Evolutionary conservation across 2,329 filamentous ascomycete species (phyloP).

Genomic region (Ophiostoma pallidulum): DNA sequence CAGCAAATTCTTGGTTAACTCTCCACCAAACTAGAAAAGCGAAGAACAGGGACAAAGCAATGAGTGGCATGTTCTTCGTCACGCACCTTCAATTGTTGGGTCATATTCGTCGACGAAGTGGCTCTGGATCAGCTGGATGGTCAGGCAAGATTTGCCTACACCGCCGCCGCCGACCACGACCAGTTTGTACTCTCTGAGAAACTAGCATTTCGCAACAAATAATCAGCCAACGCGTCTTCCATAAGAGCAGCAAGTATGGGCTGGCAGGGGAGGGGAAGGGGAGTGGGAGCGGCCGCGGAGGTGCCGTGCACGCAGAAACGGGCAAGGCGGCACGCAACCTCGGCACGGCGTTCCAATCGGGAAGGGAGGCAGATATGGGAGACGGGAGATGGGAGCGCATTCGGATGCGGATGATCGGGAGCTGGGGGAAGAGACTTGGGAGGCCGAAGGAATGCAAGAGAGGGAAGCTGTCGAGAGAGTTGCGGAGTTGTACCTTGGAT

Average conservation of each 20-base stretch:
- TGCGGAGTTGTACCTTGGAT: conserved; percentile 11
- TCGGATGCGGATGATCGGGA: too few species aligned
- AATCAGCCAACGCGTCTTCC: conserved; percentile 2
- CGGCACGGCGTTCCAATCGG: not conserved
- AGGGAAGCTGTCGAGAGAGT: not conserved
- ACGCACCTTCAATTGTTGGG: conserved; percentile 89
- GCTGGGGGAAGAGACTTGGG: too few species aligned
- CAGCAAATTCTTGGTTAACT: too few species aligned
- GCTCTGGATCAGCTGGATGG: conserved; percentile 89
- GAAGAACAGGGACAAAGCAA: not conserved
- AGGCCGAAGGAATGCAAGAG: not conserved
- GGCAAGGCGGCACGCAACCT: conserved; percentile 1
- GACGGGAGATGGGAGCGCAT: not conserved
- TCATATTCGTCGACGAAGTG: conserved; percentile 99
- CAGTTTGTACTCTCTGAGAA: conserved; percentile 86
- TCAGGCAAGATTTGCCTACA: conserved; percentile 98
- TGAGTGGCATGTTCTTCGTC: not conserved
- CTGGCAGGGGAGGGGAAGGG: not conserved
- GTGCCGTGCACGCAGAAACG: conserved; percentile 3
- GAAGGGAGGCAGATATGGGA: not conserved
- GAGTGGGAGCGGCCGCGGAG: not conserved
- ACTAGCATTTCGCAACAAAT: conserved; percentile 37
- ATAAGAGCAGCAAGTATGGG: not conserved
- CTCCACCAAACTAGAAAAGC: conserved; percentile 15
- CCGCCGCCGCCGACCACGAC: conserved; percentile 97